phyloP scores from a whole-genome alignment of 495 filamentous ascomycete genomes.

The Trichoderma virens region DNA sequence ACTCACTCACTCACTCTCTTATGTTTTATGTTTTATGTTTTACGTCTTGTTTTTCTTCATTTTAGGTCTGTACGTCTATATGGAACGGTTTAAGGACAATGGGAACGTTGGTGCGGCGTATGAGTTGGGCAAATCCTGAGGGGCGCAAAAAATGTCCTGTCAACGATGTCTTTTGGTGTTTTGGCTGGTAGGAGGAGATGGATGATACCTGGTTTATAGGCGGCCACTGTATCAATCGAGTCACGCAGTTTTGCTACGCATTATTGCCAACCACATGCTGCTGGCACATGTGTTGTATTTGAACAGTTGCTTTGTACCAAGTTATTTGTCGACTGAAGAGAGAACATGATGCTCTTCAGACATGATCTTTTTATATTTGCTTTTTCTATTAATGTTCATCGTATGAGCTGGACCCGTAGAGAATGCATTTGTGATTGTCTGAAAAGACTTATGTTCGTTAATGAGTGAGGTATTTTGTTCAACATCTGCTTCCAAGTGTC shows the following conservation, averaged over 20 bases:
- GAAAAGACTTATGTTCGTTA: background rate
- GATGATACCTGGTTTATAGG: conserved; percentile 1
- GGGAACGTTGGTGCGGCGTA: background rate
- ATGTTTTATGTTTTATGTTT: background rate
- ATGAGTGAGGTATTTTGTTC: background rate
- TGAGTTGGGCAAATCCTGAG: background rate
- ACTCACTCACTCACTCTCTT: background rate
- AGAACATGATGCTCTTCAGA: no score
- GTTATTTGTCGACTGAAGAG: no score
- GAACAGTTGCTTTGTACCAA: no score
- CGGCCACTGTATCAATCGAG: background rate
- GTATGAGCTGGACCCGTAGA: no score
- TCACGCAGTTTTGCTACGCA: background rate
- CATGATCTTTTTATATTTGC: no score
- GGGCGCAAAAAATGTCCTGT: background rate
- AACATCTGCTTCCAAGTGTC: background rate
- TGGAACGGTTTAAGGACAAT: background rate
- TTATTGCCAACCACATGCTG: background rate
- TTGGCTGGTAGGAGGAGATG: background rate
- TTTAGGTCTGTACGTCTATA: background rate
- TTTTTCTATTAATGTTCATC: no score
- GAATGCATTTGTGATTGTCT: no score
- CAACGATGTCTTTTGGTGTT: background rate
- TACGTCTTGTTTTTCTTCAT: background rate
- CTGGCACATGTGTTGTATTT: background rate